Conservation (phyloP, 208 protist species). For the Crithidia sp. region DNA sequence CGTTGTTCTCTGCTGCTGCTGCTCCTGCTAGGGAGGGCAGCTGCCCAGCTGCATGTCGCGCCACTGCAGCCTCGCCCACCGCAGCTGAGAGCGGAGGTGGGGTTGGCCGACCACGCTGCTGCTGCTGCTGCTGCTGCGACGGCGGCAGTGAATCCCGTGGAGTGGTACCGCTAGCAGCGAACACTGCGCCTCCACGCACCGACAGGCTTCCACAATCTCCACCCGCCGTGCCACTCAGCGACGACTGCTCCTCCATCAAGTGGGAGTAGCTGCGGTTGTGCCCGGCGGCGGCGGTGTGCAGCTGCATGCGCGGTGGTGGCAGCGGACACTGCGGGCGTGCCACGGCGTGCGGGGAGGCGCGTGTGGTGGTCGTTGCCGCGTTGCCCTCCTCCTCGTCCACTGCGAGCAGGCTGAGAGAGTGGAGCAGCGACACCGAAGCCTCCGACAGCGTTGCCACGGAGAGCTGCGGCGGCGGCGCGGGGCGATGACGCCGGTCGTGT, state of each 20-base stretch:
- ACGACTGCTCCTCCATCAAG: background rate
- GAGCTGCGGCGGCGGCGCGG: slow-evolving; percentile 25
- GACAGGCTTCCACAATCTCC: too few relatives aligned
- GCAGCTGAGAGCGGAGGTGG: too few relatives aligned
- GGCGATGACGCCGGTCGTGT: background rate
- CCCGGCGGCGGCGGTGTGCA: background rate
- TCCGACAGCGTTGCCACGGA: slow-evolving; percentile 28
- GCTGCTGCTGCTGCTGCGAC: too few relatives aligned
- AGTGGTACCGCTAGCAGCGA: too few relatives aligned
- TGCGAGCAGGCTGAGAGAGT: slow-evolving; percentile 2
- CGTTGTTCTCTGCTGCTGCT: too few relatives aligned
- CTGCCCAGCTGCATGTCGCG: too few relatives aligned
- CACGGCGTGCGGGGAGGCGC: background rate
- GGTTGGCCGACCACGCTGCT: too few relatives aligned
- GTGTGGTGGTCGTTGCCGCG: too few relatives aligned
- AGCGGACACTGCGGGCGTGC: background rate
- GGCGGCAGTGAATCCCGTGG: too few relatives aligned
- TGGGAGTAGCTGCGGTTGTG: slow-evolving; percentile 9
- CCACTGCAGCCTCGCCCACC: too few relatives aligned
- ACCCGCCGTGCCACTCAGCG: background rate
- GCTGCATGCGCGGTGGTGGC: background rate
- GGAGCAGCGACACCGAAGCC: slow-evolving; percentile 12
- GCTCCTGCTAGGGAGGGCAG: too few relatives aligned
- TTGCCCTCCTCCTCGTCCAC: background rate
- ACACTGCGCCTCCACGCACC: too few relatives aligned